These are phyloP conservation scores for Cyanidium caldarium DNA, from an alignment of 23 red algal species.

Conservation along the genomic window DNA sequence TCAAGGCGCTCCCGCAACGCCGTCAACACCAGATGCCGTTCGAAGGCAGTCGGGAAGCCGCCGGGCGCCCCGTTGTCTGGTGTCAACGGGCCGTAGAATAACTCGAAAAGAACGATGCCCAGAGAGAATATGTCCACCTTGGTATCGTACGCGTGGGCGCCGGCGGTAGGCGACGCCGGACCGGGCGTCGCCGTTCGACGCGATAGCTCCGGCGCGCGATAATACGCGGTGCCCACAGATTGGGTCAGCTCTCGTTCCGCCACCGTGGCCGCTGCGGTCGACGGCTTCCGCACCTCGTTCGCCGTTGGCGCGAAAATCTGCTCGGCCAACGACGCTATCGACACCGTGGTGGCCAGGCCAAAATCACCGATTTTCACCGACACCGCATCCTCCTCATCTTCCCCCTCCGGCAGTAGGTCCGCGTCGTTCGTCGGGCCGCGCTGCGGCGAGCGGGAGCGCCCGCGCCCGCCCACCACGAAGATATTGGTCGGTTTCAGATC, in stretches of 20 bases:
- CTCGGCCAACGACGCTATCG: neutral
- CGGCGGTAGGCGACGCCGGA: neutral
- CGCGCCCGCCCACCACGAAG: constrained; percentile 48
- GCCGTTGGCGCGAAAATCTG: no score
- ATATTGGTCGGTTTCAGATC: constrained; percentile 91
- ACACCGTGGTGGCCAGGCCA: constrained; percentile 38
- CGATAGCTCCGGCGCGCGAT: neutral
- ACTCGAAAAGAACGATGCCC: constrained; percentile 10
- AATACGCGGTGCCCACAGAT: neutral
- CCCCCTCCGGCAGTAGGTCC: neutral
- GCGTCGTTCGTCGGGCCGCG: neutral
- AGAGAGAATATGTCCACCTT: constrained; percentile 22
- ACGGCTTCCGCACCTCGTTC: neutral
- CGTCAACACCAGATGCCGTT: constrained; percentile 13
- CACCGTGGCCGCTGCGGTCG: neutral
- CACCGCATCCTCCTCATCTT: constrained; percentile 15
- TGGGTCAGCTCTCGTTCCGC: neutral
- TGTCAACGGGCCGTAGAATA: constrained; percentile 9
- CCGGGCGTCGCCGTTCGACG: neutral
- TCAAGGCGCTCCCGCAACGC: neutral
- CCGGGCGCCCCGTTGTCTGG: neutral
- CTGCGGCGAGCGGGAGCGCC: neutral
- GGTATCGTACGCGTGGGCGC: no score
- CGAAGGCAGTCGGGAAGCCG: neutral
- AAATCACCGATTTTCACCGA: constrained; percentile 97